Evolutionary conservation across 176 grass and related monocot genomes (phyloP).

Genomic region (Musa beccarii): DNA sequence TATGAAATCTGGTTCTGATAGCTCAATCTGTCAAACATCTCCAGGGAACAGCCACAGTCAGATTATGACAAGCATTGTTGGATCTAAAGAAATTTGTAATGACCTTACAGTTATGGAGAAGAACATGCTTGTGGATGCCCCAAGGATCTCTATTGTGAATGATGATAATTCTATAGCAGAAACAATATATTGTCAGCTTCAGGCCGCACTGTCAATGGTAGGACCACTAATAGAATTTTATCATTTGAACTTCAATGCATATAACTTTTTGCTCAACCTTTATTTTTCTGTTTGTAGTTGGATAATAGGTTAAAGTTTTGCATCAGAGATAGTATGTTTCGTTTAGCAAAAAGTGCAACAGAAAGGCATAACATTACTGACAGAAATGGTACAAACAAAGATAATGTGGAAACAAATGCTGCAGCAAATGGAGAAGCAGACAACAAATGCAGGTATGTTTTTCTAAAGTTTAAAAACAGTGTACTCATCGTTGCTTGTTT

Average conservation of each 20-base stretch:
- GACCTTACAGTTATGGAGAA: slow-evolving; percentile 8
- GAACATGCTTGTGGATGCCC: not conserved
- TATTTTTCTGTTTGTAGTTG: not conserved
- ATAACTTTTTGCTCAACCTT: not conserved
- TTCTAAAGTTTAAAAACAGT: not conserved
- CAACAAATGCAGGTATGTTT: not conserved
- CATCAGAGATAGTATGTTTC: slow-evolving; percentile 12
- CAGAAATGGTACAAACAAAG: not conserved
- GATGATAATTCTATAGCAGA: not conserved
- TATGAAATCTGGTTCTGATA: not conserved
- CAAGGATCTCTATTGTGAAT: not conserved
- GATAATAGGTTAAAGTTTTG: not conserved
- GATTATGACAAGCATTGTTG: not conserved
- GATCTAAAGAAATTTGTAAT: not conserved
- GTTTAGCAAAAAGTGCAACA: slow-evolving; percentile 8
- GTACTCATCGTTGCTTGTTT: not conserved
- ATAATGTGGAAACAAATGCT: not conserved
- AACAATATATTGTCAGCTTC: not conserved
- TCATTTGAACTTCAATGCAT: not conserved
- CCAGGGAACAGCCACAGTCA: not conserved
- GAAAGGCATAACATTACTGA: not conserved
- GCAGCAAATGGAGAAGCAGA: not conserved
- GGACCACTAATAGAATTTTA: not conserved
- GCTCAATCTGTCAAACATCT: not conserved
- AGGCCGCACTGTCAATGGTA: not conserved